Conservation (phyloP, 768 basidiomycete genomes). For the Lactifluus piperatus region DNA sequence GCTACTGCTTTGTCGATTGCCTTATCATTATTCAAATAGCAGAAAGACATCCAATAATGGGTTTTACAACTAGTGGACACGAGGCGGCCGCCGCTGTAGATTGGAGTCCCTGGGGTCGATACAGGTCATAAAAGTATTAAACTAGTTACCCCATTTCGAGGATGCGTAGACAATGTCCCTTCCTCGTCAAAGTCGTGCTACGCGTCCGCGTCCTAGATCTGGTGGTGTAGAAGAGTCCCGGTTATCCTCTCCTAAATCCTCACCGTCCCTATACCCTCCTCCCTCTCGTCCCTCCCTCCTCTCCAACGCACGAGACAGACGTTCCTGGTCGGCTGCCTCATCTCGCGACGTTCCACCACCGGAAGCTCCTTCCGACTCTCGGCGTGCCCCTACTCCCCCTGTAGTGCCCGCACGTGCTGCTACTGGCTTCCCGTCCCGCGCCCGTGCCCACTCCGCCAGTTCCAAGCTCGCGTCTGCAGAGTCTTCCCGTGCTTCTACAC, state of each 20-base stretch:
- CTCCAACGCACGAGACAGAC: slow-evolving; percentile 3
- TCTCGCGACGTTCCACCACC: slow-evolving; percentile 20
- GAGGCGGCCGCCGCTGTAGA: neutral
- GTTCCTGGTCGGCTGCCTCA: slow-evolving; percentile 18
- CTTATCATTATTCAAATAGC: neutral
- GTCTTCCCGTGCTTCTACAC: slow-evolving; percentile 2
- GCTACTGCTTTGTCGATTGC: too few relatives aligned
- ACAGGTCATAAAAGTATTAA: neutral
- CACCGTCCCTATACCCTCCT: slow-evolving; percentile 19
- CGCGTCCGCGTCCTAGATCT: slow-evolving; percentile 18
- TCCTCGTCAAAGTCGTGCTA: too few relatives aligned
- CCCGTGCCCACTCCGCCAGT: neutral
- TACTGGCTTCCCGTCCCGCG: slow-evolving; percentile 16
- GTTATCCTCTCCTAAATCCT: slow-evolving; percentile 11
- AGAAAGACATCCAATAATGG: neutral
- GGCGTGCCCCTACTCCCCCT: slow-evolving; percentile 23
- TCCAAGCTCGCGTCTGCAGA: slow-evolving; percentile 6
- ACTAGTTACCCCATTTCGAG: neutral
- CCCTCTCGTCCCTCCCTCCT: slow-evolving; percentile 8
- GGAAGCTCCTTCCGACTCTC: slow-evolving; percentile 24
- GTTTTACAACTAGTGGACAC: neutral
- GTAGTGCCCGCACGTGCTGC: slow-evolving; percentile 19
- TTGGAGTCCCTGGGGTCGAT: neutral
- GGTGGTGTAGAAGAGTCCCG: too few relatives aligned
- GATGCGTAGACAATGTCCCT: slow-evolving; percentile 16